Base-by-base conservation (phyloP, 768 basidiomycete genomes). In the Sarcomyxa edulis region DNA sequence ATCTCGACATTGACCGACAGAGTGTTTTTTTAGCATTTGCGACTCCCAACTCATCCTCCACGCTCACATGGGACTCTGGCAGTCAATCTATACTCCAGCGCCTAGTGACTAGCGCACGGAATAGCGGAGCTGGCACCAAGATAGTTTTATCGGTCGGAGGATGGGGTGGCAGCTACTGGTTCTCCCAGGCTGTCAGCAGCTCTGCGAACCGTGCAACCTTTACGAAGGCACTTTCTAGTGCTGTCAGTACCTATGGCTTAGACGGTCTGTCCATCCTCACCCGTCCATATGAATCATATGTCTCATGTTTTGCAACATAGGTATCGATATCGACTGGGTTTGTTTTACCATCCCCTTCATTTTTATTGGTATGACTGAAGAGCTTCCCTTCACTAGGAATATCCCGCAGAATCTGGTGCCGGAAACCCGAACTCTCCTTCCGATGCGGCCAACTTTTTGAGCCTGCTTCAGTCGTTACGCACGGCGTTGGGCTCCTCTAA, bases 301-400 rank as follows among this genome's bases (percentile, higher is more conserved):
- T 15, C 75, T 78, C 45, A 57, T 84, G 37, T 81, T 84, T 18
- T 81, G 84, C 14, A 85, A 11, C n/a, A 11, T 18, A 49, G 48
- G 48, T 8, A 44, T 49, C 28, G 48, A 49, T 30, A 42, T 79
- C 24, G 70, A 73, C 46, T 74, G 74, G 73, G 58, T 57, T n/a
- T 11, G 19, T 25, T 10, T 16, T 7, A 33, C 15, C 35, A n/a
- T n/a, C n/a, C n/a, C n/a, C n/a, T n/a, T n/a, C n/a, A n/a, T n/a
- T n/a, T n/a, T n/a, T n/a, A n/a, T n/a, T n/a, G n/a, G n/a, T n/a
- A n/a, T n/a, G n/a, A n/a, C n/a, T n/a, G n/a, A n/a, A n/a, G n/a
- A n/a, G n/a, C n/a, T n/a, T n/a, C 32, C 21, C 18, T 23, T 24
- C 8, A 27, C 22, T 27, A 70, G 71, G 76, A 78, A 59, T 80